Percentiles rank a stretch among this genome's conserved stretches.
phyloP scores from a whole-genome alignment of 129 eudicot genomes.

The Calendula officinalis region DNA sequence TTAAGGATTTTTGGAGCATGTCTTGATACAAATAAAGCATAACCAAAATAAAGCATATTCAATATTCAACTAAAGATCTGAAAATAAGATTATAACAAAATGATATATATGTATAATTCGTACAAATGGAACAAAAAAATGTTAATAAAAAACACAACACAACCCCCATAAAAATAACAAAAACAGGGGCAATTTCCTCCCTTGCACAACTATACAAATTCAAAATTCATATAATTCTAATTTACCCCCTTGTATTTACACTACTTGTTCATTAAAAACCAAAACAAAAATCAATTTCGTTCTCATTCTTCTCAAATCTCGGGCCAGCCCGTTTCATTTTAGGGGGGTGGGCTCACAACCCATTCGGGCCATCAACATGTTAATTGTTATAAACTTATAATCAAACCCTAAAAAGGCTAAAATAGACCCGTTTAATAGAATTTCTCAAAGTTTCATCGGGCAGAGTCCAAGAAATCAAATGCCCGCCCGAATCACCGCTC shows the following conservation, averaged over 20 bases:
- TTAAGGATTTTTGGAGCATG: too few relatives aligned
- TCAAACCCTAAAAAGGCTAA: background rate
- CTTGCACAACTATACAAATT: conserved; percentile 30
- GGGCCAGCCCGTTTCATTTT: conserved; percentile 41
- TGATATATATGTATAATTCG: conserved; percentile 16
- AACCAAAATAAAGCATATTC: background rate
- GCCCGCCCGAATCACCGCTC: conserved; percentile 88
- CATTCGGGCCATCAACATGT: background rate
- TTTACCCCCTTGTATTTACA: conserved; percentile 34
- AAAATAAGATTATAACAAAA: background rate
- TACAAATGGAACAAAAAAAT: conserved; percentile 30
- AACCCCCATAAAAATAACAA: conserved; percentile 12
- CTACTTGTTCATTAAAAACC: background rate
- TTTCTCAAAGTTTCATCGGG: conserved; percentile 74
- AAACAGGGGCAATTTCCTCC: conserved; percentile 29
- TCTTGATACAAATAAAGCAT: too few relatives aligned
- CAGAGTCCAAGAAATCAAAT: conserved; percentile 85
- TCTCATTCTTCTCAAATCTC: conserved; percentile 7
- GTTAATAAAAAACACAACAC: conserved; percentile 22
- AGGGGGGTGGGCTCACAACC: conserved; percentile 19
- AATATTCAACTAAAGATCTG: conserved; percentile 23
- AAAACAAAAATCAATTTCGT: conserved; percentile 17
- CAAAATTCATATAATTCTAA: conserved; percentile 11
- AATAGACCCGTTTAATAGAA: conserved; percentile 66
- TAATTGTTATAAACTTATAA: background rate